Evolutionary conservation across 2,329 filamentous ascomycete species (phyloP).

Genomic region (Cladorrhinum sp.): DNA sequence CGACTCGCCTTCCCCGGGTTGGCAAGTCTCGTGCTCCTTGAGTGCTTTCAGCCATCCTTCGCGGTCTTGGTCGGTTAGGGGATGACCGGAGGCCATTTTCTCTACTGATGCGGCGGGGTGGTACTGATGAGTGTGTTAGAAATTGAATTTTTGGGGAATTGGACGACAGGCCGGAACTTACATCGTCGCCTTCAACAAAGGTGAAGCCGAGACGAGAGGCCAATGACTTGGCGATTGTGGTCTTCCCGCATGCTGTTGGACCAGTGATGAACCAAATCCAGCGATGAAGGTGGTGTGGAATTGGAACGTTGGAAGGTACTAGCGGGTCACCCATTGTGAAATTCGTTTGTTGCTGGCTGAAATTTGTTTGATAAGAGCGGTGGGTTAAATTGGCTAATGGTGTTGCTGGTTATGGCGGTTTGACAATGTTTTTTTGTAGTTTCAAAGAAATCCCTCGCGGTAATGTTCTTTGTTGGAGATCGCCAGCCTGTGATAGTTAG

Average conservation of each 20-base stretch:
- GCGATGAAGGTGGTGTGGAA: constrained; percentile 6
- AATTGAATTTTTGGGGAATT: not conserved
- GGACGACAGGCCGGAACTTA: too few species aligned
- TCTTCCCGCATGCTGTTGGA: constrained; percentile 61
- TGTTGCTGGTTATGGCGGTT: too few species aligned
- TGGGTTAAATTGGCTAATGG: too few species aligned
- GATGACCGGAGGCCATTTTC: constrained; percentile 68
- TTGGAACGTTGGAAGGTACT: not conserved
- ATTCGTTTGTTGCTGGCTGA: not conserved
- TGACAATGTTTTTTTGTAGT: too few species aligned
- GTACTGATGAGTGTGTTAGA: constrained; percentile 39
- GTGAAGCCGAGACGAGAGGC: constrained; percentile 48
- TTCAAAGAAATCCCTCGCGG: too few species aligned
- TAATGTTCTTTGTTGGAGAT: too few species aligned
- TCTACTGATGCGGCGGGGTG: constrained; percentile 63
- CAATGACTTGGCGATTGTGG: constrained; percentile 53
- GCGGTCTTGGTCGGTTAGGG: constrained; percentile 70
- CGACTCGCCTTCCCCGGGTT: constrained; percentile 37
- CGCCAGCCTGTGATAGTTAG: too few species aligned
- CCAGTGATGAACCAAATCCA: constrained; percentile 62
- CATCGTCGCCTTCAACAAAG: constrained; percentile 61
- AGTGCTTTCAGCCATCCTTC: constrained; percentile 72
- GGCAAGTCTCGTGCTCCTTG: constrained; percentile 45
- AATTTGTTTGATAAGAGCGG: not conserved
- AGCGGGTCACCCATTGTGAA: not conserved